These are phyloP conservation scores for Amanita brunnescens DNA, from an alignment of 768 basidiomycete species.

Conservation along the genomic window DNA sequence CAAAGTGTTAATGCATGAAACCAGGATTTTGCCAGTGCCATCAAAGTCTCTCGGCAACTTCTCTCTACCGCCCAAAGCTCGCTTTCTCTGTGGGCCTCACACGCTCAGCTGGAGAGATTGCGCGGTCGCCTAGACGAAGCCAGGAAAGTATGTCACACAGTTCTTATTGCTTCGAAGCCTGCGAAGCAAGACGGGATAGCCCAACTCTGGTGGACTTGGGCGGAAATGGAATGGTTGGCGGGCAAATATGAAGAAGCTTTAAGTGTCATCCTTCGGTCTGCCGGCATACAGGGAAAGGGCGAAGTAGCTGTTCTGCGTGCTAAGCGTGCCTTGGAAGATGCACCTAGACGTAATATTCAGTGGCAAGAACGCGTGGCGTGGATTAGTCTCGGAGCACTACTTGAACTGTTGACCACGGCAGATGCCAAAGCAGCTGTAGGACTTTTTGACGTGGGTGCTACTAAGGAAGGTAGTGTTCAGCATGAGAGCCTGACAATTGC, in stretches of 20 bases:
- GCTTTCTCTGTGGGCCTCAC: slow-evolving; percentile 60
- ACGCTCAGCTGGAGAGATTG: slow-evolving; percentile 63
- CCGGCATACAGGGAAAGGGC: slow-evolving; percentile 40
- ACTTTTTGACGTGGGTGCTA: slow-evolving; percentile 32
- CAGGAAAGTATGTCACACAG: slow-evolving; percentile 68
- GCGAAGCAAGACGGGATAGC: slow-evolving; percentile 27
- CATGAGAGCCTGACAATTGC: slow-evolving; percentile 53
- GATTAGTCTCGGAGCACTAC: slow-evolving; percentile 54
- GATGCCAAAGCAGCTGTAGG: slow-evolving; percentile 30
- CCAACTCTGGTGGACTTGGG: slow-evolving; percentile 76
- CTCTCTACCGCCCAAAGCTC: slow-evolving; percentile 52
- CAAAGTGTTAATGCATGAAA: not conserved
- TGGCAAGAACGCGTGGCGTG: slow-evolving; percentile 60
- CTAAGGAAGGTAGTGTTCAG: slow-evolving; percentile 16
- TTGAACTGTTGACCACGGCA: slow-evolving; percentile 49
- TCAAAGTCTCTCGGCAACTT: slow-evolving; percentile 58
- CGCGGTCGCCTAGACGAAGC: slow-evolving; percentile 61
- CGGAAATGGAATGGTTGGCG: slow-evolving; percentile 73
- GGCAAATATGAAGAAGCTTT: slow-evolving; percentile 41
- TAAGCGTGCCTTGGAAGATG: slow-evolving; percentile 54
- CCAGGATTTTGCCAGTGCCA: slow-evolving; percentile 35
- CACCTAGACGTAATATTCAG: slow-evolving; percentile 15
- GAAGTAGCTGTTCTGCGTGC: slow-evolving; percentile 53
- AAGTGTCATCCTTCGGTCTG: slow-evolving; percentile 45
- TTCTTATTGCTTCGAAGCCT: slow-evolving; percentile 38